Conservation (phyloP, 805 yeast species). For the Pichia occidentalis region DNA sequence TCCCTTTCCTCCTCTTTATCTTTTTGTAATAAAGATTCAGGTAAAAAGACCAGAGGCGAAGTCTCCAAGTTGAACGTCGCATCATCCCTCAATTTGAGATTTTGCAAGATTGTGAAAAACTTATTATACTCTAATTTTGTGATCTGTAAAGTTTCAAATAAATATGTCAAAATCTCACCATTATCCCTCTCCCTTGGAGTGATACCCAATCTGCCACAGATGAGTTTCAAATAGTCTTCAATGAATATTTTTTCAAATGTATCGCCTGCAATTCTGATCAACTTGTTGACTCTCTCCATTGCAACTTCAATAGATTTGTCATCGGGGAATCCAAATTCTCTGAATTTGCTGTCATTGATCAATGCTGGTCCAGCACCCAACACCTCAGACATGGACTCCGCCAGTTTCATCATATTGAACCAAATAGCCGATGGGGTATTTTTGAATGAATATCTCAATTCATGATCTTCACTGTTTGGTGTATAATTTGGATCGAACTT, state of each 20-base stretch:
- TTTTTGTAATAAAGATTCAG: constrained; percentile 24
- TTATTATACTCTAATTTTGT: constrained; percentile 73
- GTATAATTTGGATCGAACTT: constrained; percentile 74
- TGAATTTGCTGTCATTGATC: constrained; percentile 37
- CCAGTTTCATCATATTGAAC: constrained; percentile 87
- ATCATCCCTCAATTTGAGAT: constrained; percentile 30
- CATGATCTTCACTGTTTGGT: constrained; percentile 83
- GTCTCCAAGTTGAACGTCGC: constrained; percentile 26
- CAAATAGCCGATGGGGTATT: constrained; percentile 82
- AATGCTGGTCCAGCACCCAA: constrained; percentile 63
- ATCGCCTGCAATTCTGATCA: constrained; percentile 59
- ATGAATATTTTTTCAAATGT: constrained; percentile 60
- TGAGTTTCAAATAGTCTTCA: constrained; percentile 45
- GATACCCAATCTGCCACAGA: constrained; percentile 69
- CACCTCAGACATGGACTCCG: constrained; percentile 75
- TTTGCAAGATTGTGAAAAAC: constrained; percentile 64
- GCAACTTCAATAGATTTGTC: constrained; percentile 47
- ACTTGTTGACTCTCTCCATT: constrained; percentile 52
- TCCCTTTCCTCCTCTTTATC: constrained; percentile 22
- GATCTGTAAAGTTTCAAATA: constrained; percentile 53
- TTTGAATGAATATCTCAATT: constrained; percentile 65
- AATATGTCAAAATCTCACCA: constrained; percentile 45
- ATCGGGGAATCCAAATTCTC: constrained; percentile 34
- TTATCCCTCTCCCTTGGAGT: constrained; percentile 35
- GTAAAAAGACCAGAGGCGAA: constrained; percentile 23